Conservation (phyloP, 345 rosid genomes). For the Combretum micranthum region DNA sequence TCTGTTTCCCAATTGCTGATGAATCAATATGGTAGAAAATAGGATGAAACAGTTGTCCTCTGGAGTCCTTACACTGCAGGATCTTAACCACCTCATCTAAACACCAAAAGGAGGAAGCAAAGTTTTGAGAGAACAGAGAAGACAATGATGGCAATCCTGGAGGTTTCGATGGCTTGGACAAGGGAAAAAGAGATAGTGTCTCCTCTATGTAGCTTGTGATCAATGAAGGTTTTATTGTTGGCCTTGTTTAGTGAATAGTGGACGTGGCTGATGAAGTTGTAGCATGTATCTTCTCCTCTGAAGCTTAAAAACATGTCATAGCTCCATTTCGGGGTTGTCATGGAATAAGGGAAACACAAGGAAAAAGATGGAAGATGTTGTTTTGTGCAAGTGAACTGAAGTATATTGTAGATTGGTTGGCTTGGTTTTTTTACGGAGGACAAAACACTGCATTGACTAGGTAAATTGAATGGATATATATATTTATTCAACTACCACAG, state of each 20-base stretch:
- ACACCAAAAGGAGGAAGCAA: constrained; percentile 20
- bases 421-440: too few species aligned
- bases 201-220: constrained; percentile 10
- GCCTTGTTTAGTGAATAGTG: constrained; percentile 3
- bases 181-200: constrained; percentile 7
- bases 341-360: too few species aligned
- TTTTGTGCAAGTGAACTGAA: too few species aligned
- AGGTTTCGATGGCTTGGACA: constrained; percentile 16
- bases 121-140: constrained; percentile 22
- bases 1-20: constrained; percentile 10
- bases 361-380: too few species aligned
- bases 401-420: too few species aligned
- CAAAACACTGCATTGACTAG: too few species aligned
- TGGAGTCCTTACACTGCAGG: constrained; percentile 8
- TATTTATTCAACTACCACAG: too few species aligned
- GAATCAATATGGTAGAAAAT: constrained; percentile 16
- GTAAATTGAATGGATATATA: too few species aligned
- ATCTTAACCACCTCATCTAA: constrained; percentile 20
- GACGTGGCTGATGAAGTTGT: constrained; percentile 18
- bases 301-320: constrained; percentile 29
- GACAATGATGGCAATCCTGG: constrained; percentile 13
- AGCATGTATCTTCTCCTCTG: constrained; percentile 21
- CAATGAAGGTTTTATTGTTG: constrained; percentile 6
- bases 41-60: constrained; percentile 12
- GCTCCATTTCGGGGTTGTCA: too few species aligned